Base-by-base conservation (phyloP, 139 green algal species). In the Auxenochlorella pyrenoidosa region DNA sequence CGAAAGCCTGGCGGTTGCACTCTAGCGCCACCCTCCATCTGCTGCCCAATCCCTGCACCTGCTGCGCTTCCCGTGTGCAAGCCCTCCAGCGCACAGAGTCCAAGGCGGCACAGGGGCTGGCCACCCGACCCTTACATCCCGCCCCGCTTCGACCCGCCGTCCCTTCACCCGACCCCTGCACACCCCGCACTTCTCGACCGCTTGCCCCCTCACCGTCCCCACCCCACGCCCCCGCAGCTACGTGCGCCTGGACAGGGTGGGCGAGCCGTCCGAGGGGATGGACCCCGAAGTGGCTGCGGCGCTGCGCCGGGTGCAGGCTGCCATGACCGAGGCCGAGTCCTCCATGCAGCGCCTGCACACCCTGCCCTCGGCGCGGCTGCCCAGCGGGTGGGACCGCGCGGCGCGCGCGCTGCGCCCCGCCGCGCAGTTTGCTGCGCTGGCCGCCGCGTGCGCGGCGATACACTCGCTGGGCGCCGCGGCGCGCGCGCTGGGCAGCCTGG, bases 261-360 rank as follows among this genome's bases (percentile, higher is more conserved):
- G 58, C 12, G 8, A 51, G n/a, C 54, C 79, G 12, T 10, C 44
- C 24, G 58, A 82, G 5, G 73, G 60, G 5, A 32, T 83, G 51
- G 73, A 80, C 22, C 73, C 82, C 5, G 34, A 77, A 38, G 84
- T 91, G 26, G 32, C 40, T 12, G 88, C 89, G 36, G 88, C 88
- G 28, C 58, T 91, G 21, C 8, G 43, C 28, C 78, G 47, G 21
- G 84, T 89, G 82, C 43, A 82, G 36, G 76, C 70, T 26, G 88
- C 88, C 0, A 21, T 91, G 44, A 26, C 34, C 19, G 44, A 86
- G 6, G 88, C 88, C 3, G 88, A 91, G 54, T 18, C 44, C 10
- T 77, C 60, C 40, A 54, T 86, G 79, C 47, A 87, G 84, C 75
- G 16, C 12, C 47, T 91, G 28, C 76, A 91, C 24, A 44, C n/a